Conservation (phyloP, 192 early-diverging fungal genomes). For the Gaertneriomyces sp. region DNA sequence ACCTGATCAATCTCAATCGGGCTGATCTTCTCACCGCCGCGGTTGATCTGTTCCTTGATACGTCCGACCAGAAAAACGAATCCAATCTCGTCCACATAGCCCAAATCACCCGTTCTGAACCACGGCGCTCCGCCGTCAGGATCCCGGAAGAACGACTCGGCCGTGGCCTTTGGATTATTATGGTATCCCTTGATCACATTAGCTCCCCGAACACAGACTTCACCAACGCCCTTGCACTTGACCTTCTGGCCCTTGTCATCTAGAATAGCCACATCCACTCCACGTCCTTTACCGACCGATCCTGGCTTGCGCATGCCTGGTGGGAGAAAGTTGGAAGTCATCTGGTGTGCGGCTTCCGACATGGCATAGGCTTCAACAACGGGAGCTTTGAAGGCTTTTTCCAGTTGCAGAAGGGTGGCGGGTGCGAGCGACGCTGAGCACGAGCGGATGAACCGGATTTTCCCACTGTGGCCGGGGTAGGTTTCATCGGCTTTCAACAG, state of each 20-base stretch:
- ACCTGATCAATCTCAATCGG: slow-evolving; percentile 73
- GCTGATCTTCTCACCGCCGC: slow-evolving; percentile 89
- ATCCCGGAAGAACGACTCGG: slow-evolving; percentile 62
- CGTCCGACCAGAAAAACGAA: slow-evolving; percentile 74
- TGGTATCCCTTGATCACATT: slow-evolving; percentile 81
- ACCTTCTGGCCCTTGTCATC: slow-evolving; percentile 55
- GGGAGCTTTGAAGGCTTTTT: slow-evolving; percentile 61
- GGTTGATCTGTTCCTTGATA: slow-evolving; percentile 88
- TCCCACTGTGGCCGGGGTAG: slow-evolving; percentile 16
- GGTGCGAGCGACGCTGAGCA: slow-evolving; percentile 70
- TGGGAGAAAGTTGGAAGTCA: slow-evolving; percentile 77
- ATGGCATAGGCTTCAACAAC: slow-evolving; percentile 82
- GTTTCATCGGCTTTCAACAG: slow-evolving; percentile 39
- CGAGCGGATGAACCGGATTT: slow-evolving; percentile 74
- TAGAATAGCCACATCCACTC: slow-evolving; percentile 69
- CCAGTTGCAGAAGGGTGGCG: slow-evolving; percentile 59
- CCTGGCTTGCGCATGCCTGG: slow-evolving; percentile 68
- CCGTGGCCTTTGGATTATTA: slow-evolving; percentile 76
- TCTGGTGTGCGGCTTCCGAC: slow-evolving; percentile 87
- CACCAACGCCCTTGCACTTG: slow-evolving; percentile 48
- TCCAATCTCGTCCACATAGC: slow-evolving; percentile 71
- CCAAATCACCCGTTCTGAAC: slow-evolving; percentile 86
- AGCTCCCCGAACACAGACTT: slow-evolving; percentile 78
- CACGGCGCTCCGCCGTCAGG: slow-evolving; percentile 32
- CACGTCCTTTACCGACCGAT: slow-evolving; percentile 71